A percentile compares a stretch with the other conserved stretches of the same genome.
Evolutionary conservation across 2,329 filamentous ascomycete genomes (phyloP).

Genomic region (Furcasterigmium sp.): DNA sequence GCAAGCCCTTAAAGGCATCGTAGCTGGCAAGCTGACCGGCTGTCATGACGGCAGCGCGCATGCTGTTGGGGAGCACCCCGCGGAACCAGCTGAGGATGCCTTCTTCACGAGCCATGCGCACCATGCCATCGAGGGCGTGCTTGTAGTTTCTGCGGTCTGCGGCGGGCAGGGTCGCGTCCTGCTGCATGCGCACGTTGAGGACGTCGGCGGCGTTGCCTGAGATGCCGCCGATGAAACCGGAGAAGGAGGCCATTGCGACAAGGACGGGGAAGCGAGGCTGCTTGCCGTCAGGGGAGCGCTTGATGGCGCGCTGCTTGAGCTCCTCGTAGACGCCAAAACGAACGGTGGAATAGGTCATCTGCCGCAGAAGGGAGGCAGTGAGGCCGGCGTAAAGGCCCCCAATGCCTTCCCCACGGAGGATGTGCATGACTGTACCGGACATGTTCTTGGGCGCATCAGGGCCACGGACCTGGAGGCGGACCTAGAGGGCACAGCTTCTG

Average conservation of each 20-base stretch:
- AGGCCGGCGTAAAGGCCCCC: slow-evolving; percentile 84
- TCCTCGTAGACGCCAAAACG: slow-evolving; percentile 97
- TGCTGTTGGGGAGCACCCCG: slow-evolving; percentile 78
- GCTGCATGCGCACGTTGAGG: slow-evolving; percentile 97
- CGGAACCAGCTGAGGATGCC: slow-evolving; percentile 73
- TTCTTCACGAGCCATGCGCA: slow-evolving; percentile 83
- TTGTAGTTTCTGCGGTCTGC: slow-evolving; percentile 80
- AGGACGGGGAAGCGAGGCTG: slow-evolving; percentile 70
- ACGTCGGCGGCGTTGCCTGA: slow-evolving; percentile 94
- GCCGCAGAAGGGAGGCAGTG: slow-evolving; percentile 86
- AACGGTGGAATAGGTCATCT: slow-evolving; percentile 93
- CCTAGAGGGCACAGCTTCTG: slow-evolving; percentile 39
- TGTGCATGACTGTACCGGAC: slow-evolving; percentile 78
- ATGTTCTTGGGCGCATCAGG: slow-evolving; percentile 74
- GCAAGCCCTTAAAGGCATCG: slow-evolving; percentile 70
- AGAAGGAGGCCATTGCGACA: slow-evolving; percentile 73
- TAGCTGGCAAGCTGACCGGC: slow-evolving; percentile 79
- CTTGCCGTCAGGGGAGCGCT: slow-evolving; percentile 22
- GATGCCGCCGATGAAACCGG: slow-evolving; percentile 83
- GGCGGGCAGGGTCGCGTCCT: slow-evolving; percentile 71
- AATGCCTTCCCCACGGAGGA: slow-evolving; percentile 71
- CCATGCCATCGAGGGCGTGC: slow-evolving; percentile 79
- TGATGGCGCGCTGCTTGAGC: slow-evolving; percentile 66
- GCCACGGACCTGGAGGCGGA: slow-evolving; percentile 80
- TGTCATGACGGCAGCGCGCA: slow-evolving; percentile 82